phyloP scores from a whole-genome alignment of 768 basidiomycete genomes.

The Lanmaoa pseudosensibilis region DNA sequence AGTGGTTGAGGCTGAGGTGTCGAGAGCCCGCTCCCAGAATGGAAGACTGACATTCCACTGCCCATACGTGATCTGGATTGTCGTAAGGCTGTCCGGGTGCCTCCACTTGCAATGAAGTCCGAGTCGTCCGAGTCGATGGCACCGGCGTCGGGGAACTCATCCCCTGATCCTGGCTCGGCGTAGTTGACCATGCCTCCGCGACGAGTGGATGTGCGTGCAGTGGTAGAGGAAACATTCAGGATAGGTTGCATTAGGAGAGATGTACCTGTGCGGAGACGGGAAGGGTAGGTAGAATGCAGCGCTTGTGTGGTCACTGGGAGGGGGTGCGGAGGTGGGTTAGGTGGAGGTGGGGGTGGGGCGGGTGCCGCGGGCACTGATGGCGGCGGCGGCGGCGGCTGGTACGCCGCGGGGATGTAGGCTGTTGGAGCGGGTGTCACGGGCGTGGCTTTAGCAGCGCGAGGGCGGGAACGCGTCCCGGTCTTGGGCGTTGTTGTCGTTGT shows the following conservation, averaged over 20 bases:
- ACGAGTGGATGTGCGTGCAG: constrained; percentile 50
- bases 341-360: constrained; percentile 33
- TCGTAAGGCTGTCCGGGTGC: constrained; percentile 57
- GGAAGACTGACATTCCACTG: constrained; percentile 56
- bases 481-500: constrained; percentile 51
- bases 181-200: constrained; percentile 81
- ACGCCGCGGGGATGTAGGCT: constrained; percentile 38
- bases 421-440: constrained; percentile 39
- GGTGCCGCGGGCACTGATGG: constrained; percentile 30
- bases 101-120: constrained; percentile 70
- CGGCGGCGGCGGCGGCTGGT: constrained; percentile 35
- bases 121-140: constrained; percentile 84
- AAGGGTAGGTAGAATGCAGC: constrained; percentile 77
- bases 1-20: constrained; percentile 34
- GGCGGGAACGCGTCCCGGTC: constrained; percentile 41
- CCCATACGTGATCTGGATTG: constrained; percentile 45
- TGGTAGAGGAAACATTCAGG: constrained; percentile 42
- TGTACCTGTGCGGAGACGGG: constrained; percentile 87
- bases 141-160: constrained; percentile 79
- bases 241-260: constrained; percentile 92
- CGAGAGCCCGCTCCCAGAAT: constrained; percentile 45
- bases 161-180: constrained; percentile 80
- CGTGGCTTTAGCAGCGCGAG: constrained; percentile 37
- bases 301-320: constrained; percentile 70
- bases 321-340: constrained; percentile 54